Evolutionary conservation across 1,284 basidiomycete species (phyloP), one percentile per base, ranked within the genome.

Genomic region (Ceratobasidium sp.): DNA sequence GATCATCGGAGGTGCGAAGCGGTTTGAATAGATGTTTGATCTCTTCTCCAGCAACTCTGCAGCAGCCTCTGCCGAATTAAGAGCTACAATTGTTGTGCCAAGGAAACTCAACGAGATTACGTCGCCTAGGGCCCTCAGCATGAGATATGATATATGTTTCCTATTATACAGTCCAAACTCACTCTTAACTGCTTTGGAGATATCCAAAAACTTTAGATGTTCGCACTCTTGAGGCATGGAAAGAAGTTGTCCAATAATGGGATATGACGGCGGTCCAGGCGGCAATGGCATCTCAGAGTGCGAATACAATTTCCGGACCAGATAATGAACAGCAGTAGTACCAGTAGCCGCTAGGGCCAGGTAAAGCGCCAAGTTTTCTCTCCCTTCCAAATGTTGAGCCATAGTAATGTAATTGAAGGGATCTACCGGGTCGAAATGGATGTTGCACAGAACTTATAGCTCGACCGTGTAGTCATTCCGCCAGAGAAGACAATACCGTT

Each of bases 101-200:
- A 84, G 76, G 22, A 82, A 76, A 49, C 76, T 75, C 38, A 84
- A 75, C 70, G 83, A 84, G 42, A 84, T 78, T 85, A 90, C 75
- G 29, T 69, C 68, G 20, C 50, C 68, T 65, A 22, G 38, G 38
- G 17, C n/a, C n/a, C n/a, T 49, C 8, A 49, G 45, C 8, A 49
- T 8, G 17, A 40, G 7, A 8, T 13, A 27, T 27, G 17, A 20
- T 3, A 32, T 27, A 22, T 15, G 15, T 17, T 27, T 31, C 13
- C 22, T 10, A 22, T 38, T 1, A 13, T 7, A 49, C 7, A 32
- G n/a, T 12, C 20, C 3, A 43, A 10, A 20, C 38, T 45, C 27
- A 57, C 55, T 57, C 13, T 35, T 35, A 27, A 57, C 38, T 42
- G n/a, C 4, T 57, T 45, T 57, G 6, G 32, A 22, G 13, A 57